Conservation (phyloP, 352 stramenopile species). For the Thalassiosira hispida region DNA sequence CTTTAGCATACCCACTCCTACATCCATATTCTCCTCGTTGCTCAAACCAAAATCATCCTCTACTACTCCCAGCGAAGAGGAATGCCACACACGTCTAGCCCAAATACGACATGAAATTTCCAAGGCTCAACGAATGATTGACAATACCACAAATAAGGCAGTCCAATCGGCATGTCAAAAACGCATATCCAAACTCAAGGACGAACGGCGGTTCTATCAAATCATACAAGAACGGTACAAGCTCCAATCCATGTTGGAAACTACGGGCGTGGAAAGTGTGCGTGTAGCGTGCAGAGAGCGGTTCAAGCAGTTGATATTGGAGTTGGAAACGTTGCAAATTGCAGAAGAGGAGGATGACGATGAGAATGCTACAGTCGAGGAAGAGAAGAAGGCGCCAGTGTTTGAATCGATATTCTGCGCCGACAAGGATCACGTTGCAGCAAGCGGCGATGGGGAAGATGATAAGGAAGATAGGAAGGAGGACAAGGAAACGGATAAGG, state of each 20-base stretch:
- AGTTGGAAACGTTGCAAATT: constrained; percentile 36
- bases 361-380: not conserved
- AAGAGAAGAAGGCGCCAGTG: no score
- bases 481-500: not conserved
- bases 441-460: no score
- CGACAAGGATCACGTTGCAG: no score
- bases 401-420: no score
- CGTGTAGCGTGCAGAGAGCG: constrained; percentile 36
- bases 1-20: not conserved
- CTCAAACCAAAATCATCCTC: constrained; percentile 27
- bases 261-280: constrained; percentile 24
- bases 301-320: constrained; percentile 37
- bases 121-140: constrained; percentile 34
- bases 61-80: constrained; percentile 23
- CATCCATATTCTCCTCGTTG: constrained; percentile 14
- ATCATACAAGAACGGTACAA: constrained; percentile 55
- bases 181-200: constrained; percentile 33
- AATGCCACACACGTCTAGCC: constrained; percentile 37
- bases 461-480: no score
- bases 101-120: constrained; percentile 38
- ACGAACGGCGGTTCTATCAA: constrained; percentile 50
- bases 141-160: constrained; percentile 20
- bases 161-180: constrained; percentile 29
- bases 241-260: constrained; percentile 39
- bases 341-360: constrained; percentile 11